Evolutionary conservation across 1,139 yeast genomes (phyloP).

Genomic region (Zhuliangozyma parablackwelliae): DNA sequence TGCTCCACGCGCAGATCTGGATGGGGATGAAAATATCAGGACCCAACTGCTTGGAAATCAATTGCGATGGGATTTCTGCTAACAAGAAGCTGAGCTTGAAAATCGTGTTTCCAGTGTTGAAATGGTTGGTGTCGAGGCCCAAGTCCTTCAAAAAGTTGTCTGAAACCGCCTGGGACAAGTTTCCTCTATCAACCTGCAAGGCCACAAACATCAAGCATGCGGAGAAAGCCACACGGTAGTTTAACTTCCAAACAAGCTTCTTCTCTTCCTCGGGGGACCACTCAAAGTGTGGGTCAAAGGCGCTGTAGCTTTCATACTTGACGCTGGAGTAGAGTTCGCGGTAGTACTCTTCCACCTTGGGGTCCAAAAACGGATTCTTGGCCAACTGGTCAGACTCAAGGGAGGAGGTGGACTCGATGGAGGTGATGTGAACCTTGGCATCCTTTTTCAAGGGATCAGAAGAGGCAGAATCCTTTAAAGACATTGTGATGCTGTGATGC

Average conservation of each 20-base stretch:
- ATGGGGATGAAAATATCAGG: conserved; percentile 30
- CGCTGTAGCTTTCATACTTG: conserved; percentile 29
- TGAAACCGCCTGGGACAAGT: conserved; percentile 28
- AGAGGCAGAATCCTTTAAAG: no score
- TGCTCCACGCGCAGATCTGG: conserved; percentile 30
- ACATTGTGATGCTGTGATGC: no score
- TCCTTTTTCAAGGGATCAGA: neutral
- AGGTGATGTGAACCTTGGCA: neutral
- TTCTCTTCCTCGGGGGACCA: conserved; percentile 34
- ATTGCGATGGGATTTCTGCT: conserved; percentile 32
- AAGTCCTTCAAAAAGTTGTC: conserved; percentile 28
- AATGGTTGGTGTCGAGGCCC: conserved; percentile 25
- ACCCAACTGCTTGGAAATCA: conserved; percentile 29
- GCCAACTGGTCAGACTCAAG: conserved; percentile 4
- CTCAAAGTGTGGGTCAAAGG: conserved; percentile 30
- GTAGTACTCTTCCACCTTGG: conserved; percentile 8
- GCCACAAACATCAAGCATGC: conserved; percentile 29
- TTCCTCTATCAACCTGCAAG: conserved; percentile 30
- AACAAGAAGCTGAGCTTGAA: conserved; percentile 23
- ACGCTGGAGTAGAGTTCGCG: conserved; percentile 24
- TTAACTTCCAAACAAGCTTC: conserved; percentile 19
- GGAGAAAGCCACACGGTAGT: conserved; percentile 23
- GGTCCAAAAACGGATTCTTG: conserved; percentile 9
- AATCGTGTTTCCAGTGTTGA: conserved; percentile 29
- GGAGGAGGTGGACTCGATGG: conserved; percentile 6